These are phyloP conservation scores for Camptophora hylomeconis DNA, from an alignment of 2,329 filamentous ascomycete genomes.

Conservation along the genomic window DNA sequence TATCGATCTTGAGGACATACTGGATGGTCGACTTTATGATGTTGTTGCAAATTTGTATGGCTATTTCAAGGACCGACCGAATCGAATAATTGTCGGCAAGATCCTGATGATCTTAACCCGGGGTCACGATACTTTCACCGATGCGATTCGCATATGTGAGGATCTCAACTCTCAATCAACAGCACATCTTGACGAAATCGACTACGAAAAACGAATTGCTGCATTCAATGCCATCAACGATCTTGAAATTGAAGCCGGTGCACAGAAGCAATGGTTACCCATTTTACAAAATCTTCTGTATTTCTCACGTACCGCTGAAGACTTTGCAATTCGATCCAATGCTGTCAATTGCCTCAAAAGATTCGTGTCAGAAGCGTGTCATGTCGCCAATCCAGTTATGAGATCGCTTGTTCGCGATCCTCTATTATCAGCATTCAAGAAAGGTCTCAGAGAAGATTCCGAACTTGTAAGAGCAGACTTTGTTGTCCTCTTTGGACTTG, in stretches of 20 bases:
- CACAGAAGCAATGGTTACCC: slow-evolving; percentile 61
- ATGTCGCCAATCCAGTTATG: slow-evolving; percentile 45
- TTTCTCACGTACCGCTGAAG: slow-evolving; percentile 73
- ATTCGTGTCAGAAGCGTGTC: slow-evolving; percentile 43
- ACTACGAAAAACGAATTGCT: slow-evolving; percentile 68
- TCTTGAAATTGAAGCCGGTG: slow-evolving; percentile 47
- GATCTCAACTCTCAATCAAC: slow-evolving; percentile 69
- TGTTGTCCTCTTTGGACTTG: slow-evolving; percentile 62
- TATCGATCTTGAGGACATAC: slow-evolving; percentile 27
- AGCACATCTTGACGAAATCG: slow-evolving; percentile 65
- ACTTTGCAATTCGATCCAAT: slow-evolving; percentile 73
- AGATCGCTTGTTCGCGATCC: too few relatives aligned
- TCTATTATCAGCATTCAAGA: slow-evolving; percentile 63
- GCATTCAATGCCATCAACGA: slow-evolving; percentile 65
- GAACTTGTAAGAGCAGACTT: slow-evolving; percentile 78
- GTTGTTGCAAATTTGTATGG: slow-evolving; percentile 73
- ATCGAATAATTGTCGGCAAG: slow-evolving; percentile 59
- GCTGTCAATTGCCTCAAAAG: slow-evolving; percentile 68
- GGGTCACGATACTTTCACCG: slow-evolving; percentile 48
- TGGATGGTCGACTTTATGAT: slow-evolving; percentile 50
- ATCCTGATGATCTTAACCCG: slow-evolving; percentile 60
- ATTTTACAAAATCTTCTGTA: slow-evolving; percentile 81
- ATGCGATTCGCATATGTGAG: slow-evolving; percentile 54
- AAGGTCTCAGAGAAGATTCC: slow-evolving; percentile 62
- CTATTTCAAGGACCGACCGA: slow-evolving; percentile 73